Evolutionary conservation across 2,329 filamentous ascomycete genomes (phyloP).

Genomic region (Exophiala xenobiotica): DNA sequence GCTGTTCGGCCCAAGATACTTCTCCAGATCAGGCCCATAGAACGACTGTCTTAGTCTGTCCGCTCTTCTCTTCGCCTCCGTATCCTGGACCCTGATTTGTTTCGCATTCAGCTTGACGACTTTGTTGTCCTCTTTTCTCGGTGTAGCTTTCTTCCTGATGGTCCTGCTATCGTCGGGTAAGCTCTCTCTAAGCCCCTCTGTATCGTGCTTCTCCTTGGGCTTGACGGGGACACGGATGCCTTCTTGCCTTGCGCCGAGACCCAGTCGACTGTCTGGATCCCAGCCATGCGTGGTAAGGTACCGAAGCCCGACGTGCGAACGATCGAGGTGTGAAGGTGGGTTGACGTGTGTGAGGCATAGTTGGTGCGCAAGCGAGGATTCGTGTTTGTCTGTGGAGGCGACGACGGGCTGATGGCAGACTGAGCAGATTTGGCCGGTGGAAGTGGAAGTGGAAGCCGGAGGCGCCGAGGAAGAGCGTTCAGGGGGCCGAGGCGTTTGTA

Average conservation of each 20-base stretch:
- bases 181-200: conserved; percentile 66
- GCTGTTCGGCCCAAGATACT: conserved; percentile 59
- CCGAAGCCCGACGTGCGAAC: conserved; percentile 54
- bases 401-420: conserved; percentile 60
- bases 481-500: no score
- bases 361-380: conserved; percentile 57
- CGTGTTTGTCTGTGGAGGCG: conserved; percentile 37
- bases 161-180: conserved; percentile 18
- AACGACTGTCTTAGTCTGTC: conserved; percentile 69
- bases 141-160: conserved; percentile 40
- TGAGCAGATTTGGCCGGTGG: conserved; percentile 55
- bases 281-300: conserved; percentile 60
- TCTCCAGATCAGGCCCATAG: conserved; percentile 73
- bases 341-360: conserved; percentile 56
- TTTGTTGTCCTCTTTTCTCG: conserved; percentile 29
- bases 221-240: conserved; percentile 78
- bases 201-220: conserved; percentile 68
- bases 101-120: conserved; percentile 65
- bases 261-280: conserved; percentile 62
- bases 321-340: conserved; percentile 59
- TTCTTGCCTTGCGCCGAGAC: conserved; percentile 68
- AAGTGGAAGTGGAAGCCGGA: not conserved
- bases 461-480: not conserved
- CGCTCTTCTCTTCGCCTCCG: conserved; percentile 61
- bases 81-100: conserved; percentile 62